phyloP scores from a whole-genome alignment of 805 yeast species.

The Pichia insulana region DNA sequence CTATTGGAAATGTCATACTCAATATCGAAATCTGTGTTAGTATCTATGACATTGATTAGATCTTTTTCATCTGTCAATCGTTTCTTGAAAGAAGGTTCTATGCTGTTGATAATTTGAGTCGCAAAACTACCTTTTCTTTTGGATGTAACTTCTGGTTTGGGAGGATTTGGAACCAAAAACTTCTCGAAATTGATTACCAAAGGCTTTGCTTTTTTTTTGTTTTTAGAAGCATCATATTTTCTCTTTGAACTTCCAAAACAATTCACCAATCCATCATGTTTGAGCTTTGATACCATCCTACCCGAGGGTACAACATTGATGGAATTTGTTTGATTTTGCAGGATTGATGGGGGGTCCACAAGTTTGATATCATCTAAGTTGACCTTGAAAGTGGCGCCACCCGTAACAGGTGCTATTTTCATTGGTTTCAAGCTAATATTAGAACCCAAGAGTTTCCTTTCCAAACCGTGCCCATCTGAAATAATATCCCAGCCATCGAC shows the following conservation, averaged over 20 bases:
- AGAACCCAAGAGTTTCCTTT: background rate
- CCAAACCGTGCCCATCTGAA: background rate
- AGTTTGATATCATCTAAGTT: background rate
- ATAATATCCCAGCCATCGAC: background rate
- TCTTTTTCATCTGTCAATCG: constrained; percentile 6
- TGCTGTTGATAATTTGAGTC: background rate
- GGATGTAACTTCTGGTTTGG: constrained; percentile 4
- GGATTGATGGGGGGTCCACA: background rate
- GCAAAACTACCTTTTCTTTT: constrained; percentile 10
- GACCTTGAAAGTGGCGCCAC: background rate
- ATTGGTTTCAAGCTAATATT: background rate
- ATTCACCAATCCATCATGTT: background rate
- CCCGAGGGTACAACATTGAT: too few species aligned
- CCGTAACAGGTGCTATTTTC: background rate
- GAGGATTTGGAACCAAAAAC: constrained; percentile 16
- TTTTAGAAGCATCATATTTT: constrained; percentile 1
- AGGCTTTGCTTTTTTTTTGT: constrained; percentile 1
- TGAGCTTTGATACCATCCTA: background rate
- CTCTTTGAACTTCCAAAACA: background rate
- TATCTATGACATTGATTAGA: background rate
- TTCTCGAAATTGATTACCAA: constrained; percentile 12
- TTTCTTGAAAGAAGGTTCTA: constrained; percentile 4
- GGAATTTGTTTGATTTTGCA: too few species aligned
- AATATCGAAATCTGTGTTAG: background rate
- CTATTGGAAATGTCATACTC: background rate